Conservation (phyloP, 1,284 basidiomycete genomes). For the Exobasidium rhododendri region DNA sequence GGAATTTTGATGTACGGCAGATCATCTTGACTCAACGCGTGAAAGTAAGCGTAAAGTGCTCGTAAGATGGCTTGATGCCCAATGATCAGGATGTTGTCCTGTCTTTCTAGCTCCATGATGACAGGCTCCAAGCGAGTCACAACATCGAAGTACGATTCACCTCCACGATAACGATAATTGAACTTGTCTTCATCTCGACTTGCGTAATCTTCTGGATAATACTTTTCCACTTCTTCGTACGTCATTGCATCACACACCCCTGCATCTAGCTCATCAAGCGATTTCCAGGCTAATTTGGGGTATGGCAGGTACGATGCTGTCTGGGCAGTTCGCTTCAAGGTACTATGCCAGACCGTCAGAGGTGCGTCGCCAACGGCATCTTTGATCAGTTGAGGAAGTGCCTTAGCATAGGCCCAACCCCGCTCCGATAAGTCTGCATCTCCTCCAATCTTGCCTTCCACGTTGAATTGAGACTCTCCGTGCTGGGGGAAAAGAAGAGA, state of each 20-base stretch:
- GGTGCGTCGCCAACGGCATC: constrained; percentile 86
- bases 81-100: constrained; percentile 94
- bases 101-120: constrained; percentile 97
- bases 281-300: constrained; percentile 95
- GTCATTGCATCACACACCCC: constrained; percentile 99
- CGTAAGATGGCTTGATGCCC: constrained; percentile 73
- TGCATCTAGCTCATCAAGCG: constrained; percentile 94
- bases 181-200: constrained; percentile 99
- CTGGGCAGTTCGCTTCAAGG: constrained; percentile 85
- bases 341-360: constrained; percentile 96
- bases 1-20: constrained; percentile 87
- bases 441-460: constrained; percentile 94
- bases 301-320: constrained; percentile 80
- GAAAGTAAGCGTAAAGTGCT: constrained; percentile 79
- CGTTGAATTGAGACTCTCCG: constrained; percentile 95
- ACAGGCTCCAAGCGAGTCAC: constrained; percentile 95
- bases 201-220: constrained; percentile 99
- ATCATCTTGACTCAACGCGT: constrained; percentile 85
- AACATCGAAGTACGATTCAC: constrained; percentile 86
- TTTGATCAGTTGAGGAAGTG: constrained; percentile 80
- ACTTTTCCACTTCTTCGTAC: constrained; percentile 86
- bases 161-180: constrained; percentile 89
- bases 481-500: constrained; percentile 62
- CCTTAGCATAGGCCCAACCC: constrained; percentile 78
- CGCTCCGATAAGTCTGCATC: constrained; percentile 81